A percentile compares a stretch with the other conserved stretches of the same genome.
These are phyloP conservation scores for Xylogone sp. DNA, from an alignment of 2,329 filamentous ascomycete species.

Conservation along the genomic window DNA sequence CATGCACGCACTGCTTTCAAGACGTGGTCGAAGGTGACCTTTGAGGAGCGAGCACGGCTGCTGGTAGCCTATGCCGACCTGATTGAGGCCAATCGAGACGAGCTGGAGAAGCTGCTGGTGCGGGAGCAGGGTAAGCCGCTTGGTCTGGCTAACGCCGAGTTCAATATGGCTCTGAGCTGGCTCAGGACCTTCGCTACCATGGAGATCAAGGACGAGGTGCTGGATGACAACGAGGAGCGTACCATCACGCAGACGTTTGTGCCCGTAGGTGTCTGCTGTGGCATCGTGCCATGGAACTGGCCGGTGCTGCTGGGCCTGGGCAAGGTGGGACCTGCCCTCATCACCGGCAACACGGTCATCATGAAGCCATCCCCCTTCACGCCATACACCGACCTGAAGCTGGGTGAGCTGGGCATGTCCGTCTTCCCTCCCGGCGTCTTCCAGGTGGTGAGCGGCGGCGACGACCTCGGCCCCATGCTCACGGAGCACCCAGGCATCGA, in stretches of 20 bases:
- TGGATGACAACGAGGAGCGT: constrained; percentile 4
- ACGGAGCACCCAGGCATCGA: constrained; percentile 46
- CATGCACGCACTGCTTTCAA: constrained; percentile 41
- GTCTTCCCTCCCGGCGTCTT: constrained; percentile 51
- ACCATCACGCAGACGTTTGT: constrained; percentile 25
- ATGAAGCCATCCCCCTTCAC: constrained; percentile 55
- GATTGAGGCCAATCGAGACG: constrained; percentile 29
- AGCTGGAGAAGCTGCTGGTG: constrained; percentile 41
- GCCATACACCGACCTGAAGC: constrained; percentile 46
- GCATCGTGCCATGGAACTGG: constrained; percentile 60
- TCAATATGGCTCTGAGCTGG: constrained; percentile 8
- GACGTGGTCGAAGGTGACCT: constrained; percentile 40
- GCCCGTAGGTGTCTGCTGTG: constrained; percentile 46
- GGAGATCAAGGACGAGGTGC: constrained; percentile 4
- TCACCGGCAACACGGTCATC: constrained; percentile 50
- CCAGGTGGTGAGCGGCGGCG: constrained; percentile 32
- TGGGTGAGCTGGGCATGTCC: constrained; percentile 43
- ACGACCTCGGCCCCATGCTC: constrained; percentile 46
- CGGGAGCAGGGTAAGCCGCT: constrained; percentile 51
- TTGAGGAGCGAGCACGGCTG: constrained; percentile 36
- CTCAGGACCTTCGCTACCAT: constrained; percentile 4
- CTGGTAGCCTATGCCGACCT: constrained; percentile 5
- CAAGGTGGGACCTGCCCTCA: constrained; percentile 45
- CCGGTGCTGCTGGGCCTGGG: constrained; percentile 41
- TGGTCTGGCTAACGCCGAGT: constrained; percentile 11